These are phyloP conservation scores for Naganishia onofrii DNA, from an alignment of 768 basidiomycete species.

Conservation along the genomic window DNA sequence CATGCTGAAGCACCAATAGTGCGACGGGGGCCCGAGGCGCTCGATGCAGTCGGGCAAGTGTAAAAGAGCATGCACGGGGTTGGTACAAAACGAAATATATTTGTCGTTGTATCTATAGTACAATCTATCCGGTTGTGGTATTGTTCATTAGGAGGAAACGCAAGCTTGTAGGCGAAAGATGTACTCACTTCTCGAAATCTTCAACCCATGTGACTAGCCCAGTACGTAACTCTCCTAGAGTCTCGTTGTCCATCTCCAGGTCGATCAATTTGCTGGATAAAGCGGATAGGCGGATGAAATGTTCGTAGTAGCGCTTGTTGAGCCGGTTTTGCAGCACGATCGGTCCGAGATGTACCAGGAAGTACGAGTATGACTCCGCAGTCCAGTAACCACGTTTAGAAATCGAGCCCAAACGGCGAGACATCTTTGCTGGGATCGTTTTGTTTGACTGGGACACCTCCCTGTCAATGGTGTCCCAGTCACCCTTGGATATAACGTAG, in stretches of 20 bases:
- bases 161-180: too few relatives aligned
- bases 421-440: neutral
- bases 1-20: conserved; percentile 9
- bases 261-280: neutral
- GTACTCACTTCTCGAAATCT: neutral
- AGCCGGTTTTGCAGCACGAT: neutral
- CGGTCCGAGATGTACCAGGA: neutral
- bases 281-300: neutral
- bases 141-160: too few relatives aligned
- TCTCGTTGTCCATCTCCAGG: neutral
- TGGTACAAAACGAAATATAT: neutral
- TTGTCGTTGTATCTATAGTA: neutral
- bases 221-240: neutral
- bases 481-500: neutral
- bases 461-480: neutral
- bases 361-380: neutral
- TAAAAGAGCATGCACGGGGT: neutral
- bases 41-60: neutral
- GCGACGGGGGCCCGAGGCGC: neutral
- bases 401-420: neutral
- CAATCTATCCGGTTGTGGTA: neutral
- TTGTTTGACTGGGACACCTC: neutral
- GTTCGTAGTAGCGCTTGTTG: neutral
- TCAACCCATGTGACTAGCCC: neutral
- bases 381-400: neutral